Conservation (phyloP, 2,329 filamentous ascomycete genomes). For the Fusarium bactridioides region DNA sequence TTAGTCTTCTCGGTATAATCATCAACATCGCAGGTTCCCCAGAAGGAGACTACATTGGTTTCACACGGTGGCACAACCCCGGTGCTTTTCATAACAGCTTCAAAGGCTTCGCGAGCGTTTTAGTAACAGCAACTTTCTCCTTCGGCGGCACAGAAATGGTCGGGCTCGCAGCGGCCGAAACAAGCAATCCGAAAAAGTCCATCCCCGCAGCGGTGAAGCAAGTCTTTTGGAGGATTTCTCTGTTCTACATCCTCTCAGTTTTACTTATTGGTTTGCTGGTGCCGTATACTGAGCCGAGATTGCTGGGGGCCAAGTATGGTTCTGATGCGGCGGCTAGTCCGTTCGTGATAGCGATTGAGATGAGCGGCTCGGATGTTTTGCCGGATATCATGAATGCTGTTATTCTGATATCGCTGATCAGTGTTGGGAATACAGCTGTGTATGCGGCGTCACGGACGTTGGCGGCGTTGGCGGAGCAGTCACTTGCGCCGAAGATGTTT, state of each 20-base stretch:
- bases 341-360: slow-evolving; percentile 90
- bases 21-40: slow-evolving; percentile 83
- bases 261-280: slow-evolving; percentile 83
- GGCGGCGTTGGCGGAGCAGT: slow-evolving; percentile 61
- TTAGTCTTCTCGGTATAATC: slow-evolving; percentile 82
- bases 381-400: slow-evolving; percentile 94
- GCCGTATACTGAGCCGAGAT: slow-evolving; percentile 70
- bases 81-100: slow-evolving; percentile 84
- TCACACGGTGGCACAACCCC: slow-evolving; percentile 75
- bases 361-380: slow-evolving; percentile 79
- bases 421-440: slow-evolving; percentile 88
- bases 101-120: slow-evolving; percentile 80
- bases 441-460: slow-evolving; percentile 79
- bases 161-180: slow-evolving; percentile 78
- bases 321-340: slow-evolving; percentile 80
- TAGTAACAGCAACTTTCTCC: slow-evolving; percentile 78
- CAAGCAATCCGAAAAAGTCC: slow-evolving; percentile 77
- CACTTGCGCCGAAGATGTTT: slow-evolving; percentile 77
- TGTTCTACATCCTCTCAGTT: slow-evolving; percentile 88
- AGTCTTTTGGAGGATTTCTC: slow-evolving; percentile 90
- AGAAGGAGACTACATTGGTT: slow-evolving; percentile 79
- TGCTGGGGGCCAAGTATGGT: slow-evolving; percentile 63
- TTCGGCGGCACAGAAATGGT: slow-evolving; percentile 80
- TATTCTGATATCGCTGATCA: slow-evolving; percentile 89
- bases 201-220: slow-evolving; percentile 89